phyloP scores from a whole-genome alignment of 2,329 filamentous ascomycete genomes.

The Colletotrichum euphorbiae region DNA sequence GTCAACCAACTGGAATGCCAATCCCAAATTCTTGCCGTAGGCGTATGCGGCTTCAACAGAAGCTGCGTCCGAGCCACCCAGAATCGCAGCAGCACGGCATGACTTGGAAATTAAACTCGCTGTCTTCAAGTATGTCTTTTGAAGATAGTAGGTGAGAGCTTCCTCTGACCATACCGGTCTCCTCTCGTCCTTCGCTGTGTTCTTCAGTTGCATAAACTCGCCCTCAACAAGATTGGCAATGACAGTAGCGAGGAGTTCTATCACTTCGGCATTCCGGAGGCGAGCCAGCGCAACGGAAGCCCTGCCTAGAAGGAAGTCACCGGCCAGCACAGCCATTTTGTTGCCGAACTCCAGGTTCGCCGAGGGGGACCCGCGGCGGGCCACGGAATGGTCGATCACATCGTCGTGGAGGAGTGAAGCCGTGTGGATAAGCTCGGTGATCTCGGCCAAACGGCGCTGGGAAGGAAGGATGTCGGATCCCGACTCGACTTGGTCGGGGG shows the following conservation, averaged over 20 bases:
- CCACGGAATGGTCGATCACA: constrained; percentile 92
- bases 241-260: constrained; percentile 92
- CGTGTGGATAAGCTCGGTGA: constrained; percentile 97
- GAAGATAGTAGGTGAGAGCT: constrained; percentile 90
- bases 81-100: constrained; percentile 87
- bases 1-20: constrained; percentile 97
- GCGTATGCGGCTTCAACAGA: constrained; percentile 92
- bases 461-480: constrained; percentile 85
- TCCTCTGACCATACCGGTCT: constrained; percentile 89
- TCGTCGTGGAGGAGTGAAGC: constrained; percentile 97
- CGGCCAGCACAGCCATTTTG: constrained; percentile 98
- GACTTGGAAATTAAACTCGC: constrained; percentile 97
- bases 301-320: constrained; percentile 94
- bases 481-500: constrained; percentile 51
- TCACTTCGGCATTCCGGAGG: constrained; percentile 91
- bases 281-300: constrained; percentile 94
- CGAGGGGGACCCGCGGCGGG: constrained; percentile 84
- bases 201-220: constrained; percentile 99
- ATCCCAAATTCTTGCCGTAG: constrained; percentile 92
- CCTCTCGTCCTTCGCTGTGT: constrained; percentile 88
- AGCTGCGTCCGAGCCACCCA: constrained; percentile 80
- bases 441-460: constrained; percentile 92
- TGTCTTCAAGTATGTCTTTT: constrained; percentile 98
- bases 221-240: constrained; percentile 98
- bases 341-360: constrained; percentile 97